Conservation (phyloP, 495 filamentous ascomycete species). For the Hamigera avellanea region DNA sequence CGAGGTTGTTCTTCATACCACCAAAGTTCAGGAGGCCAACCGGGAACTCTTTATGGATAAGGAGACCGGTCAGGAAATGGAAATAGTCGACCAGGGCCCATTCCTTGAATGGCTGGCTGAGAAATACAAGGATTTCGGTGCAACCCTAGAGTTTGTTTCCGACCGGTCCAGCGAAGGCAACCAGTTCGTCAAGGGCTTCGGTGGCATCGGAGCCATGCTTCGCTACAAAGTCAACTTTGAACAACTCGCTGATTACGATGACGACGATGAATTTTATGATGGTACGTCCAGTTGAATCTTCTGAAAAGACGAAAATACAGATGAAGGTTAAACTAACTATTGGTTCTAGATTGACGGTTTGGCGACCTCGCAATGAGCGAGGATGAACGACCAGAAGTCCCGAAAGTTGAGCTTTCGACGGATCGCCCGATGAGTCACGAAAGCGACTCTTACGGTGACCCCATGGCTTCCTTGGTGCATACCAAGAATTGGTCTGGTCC, state of each 20-base stretch:
- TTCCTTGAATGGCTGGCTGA: conserved; percentile 99
- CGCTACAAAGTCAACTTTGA: conserved; percentile 99
- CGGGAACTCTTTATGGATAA: conserved; percentile 87
- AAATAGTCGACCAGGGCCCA: conserved; percentile 67
- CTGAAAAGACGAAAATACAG: neutral
- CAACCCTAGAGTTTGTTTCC: conserved; percentile 93
- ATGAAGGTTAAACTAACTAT: no score
- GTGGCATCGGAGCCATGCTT: conserved; percentile 93
- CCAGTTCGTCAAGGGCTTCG: conserved; percentile 98
- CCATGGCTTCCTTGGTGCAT: conserved; percentile 23
- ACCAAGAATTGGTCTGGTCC: conserved; percentile 18
- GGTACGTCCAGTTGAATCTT: conserved; percentile 34
- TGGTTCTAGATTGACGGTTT: conserved; percentile 73
- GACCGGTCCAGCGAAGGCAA: conserved; percentile 95
- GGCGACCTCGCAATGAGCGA: conserved; percentile 82
- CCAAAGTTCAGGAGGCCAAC: conserved; percentile 69
- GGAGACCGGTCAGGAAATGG: conserved; percentile 94
- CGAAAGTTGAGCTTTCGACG: conserved; percentile 50
- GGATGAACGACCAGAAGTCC: conserved; percentile 67
- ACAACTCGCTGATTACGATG: conserved; percentile 85
- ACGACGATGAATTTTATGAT: conserved; percentile 99
- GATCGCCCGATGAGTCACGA: conserved; percentile 37
- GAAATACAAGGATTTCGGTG: conserved; percentile 93
- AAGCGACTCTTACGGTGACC: conserved; percentile 24
- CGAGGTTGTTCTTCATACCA: conserved; percentile 73